These are phyloP conservation scores for Staphylotrichum longicolle DNA, from an alignment of 495 filamentous ascomycete genomes.

Conservation along the genomic window DNA sequence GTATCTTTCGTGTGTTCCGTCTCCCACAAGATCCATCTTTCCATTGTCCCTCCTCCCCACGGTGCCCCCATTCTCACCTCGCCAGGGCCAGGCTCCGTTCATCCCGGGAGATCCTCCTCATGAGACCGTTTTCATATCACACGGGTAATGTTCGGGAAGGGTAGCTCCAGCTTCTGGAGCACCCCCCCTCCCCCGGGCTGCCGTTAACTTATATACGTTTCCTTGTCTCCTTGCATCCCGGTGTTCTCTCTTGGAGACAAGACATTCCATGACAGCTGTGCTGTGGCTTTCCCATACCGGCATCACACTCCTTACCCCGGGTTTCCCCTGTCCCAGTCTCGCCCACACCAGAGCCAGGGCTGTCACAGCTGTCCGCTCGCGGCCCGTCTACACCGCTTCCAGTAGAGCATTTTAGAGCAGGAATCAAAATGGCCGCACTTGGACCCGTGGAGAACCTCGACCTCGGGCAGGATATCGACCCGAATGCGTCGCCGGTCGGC, in stretches of 20 bases:
- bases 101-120: constrained; percentile 12
- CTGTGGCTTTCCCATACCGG: constrained; percentile 13
- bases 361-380: not conserved
- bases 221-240: constrained; percentile 8
- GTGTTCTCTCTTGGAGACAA: not conserved
- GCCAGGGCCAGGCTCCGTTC: constrained; percentile 17
- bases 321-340: not conserved
- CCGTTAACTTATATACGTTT: constrained; percentile 20
- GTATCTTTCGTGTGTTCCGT: constrained; percentile 19
- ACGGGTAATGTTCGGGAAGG: constrained; percentile 27
- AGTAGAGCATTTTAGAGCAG: not conserved
- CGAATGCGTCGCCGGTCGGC: constrained; percentile 40
- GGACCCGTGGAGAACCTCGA: constrained; percentile 31
- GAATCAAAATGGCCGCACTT: constrained; percentile 16
- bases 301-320: constrained; percentile 4
- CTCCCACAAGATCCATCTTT: constrained; percentile 8
- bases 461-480: constrained; percentile 34
- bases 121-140: constrained; percentile 20
- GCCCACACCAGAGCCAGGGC: not conserved
- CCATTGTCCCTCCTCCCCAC: constrained; percentile 7
- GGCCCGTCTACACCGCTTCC: not conserved
- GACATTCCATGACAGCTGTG: constrained; percentile 15
- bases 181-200: not conserved
- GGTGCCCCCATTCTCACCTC: constrained; percentile 9
- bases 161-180: not conserved